Conservation (phyloP, 495 filamentous ascomycete species). For the Penicillium flavigenum region DNA sequence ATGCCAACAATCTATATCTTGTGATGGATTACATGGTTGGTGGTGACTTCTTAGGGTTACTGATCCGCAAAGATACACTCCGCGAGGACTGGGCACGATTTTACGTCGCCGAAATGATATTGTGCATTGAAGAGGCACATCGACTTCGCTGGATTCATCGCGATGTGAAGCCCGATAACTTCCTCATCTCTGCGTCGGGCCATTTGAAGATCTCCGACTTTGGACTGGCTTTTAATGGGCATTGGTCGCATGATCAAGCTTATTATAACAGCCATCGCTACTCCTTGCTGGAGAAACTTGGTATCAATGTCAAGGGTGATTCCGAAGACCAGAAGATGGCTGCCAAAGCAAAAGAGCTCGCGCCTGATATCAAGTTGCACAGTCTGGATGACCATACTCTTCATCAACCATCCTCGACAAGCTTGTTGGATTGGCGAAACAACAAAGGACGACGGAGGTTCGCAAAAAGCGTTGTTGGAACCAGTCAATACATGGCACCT, state of each 20-base stretch:
- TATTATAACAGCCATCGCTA: slow-evolving; percentile 84
- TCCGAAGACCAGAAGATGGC: slow-evolving; percentile 60
- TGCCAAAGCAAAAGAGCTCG: slow-evolving; percentile 33
- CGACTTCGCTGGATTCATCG: slow-evolving; percentile 85
- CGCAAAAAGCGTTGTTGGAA: slow-evolving; percentile 87
- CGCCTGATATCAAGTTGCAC: slow-evolving; percentile 4
- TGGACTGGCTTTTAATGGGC: slow-evolving; percentile 89
- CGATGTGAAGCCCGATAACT: slow-evolving; percentile 96
- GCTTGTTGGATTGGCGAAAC: slow-evolving; percentile 75
- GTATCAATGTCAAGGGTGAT: slow-evolving; percentile 74
- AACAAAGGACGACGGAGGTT: slow-evolving; percentile 67
- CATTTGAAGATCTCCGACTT: slow-evolving; percentile 97
- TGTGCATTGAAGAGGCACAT: slow-evolving; percentile 93
- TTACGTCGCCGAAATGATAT: slow-evolving; percentile 92
- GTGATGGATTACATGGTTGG: slow-evolving; percentile 98
- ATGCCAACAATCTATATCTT: slow-evolving; percentile 77
- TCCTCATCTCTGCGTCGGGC: slow-evolving; percentile 81
- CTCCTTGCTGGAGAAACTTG: slow-evolving; percentile 69
- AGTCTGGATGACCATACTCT: slow-evolving; percentile 13
- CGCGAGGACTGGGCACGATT: slow-evolving; percentile 74
- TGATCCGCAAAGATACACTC: slow-evolving; percentile 79
- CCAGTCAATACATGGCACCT: slow-evolving; percentile 96
- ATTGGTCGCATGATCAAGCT: slow-evolving; percentile 85
- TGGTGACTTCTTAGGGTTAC: slow-evolving; percentile 83
- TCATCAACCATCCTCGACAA: slow-evolving; percentile 20